These are phyloP conservation scores for Candida multigemmis DNA, from an alignment of 805 yeast genomes.

Conservation along the genomic window DNA sequence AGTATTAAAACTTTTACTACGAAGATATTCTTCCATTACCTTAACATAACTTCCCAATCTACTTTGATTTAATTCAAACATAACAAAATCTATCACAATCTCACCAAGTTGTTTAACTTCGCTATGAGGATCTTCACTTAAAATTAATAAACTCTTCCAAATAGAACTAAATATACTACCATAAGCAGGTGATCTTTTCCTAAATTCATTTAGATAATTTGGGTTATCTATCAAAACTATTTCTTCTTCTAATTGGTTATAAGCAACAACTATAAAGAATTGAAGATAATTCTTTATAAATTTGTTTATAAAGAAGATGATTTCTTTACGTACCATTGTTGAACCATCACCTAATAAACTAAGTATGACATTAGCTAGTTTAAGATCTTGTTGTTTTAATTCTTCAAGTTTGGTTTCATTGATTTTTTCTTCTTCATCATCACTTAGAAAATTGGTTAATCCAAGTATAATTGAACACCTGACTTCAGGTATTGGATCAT, in stretches of 20 bases:
- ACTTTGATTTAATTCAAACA: constrained; percentile 54
- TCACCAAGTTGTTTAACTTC: constrained; percentile 72
- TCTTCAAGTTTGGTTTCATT: constrained; percentile 33
- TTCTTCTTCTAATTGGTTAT: constrained; percentile 76
- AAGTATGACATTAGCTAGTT: constrained; percentile 59
- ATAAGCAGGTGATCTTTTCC: constrained; percentile 68
- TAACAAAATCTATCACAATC: constrained; percentile 64
- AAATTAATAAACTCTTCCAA: constrained; percentile 76
- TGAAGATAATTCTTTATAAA: constrained; percentile 61
- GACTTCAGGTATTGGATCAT: constrained; percentile 93
- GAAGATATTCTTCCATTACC: constrained; percentile 56
- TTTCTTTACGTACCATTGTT: constrained; percentile 78
- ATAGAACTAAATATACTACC: constrained; percentile 79
- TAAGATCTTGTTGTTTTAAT: constrained; percentile 58
- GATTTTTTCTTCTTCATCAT: constrained; percentile 9
- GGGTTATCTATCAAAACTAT: constrained; percentile 57
- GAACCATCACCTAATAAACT: constrained; percentile 79
- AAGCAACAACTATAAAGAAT: constrained; percentile 81
- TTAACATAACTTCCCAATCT: constrained; percentile 55
- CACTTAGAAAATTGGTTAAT: constrained; percentile 58
- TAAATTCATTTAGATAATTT: constrained; percentile 49
- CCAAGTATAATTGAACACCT: constrained; percentile 77
- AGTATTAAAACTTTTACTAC: constrained; percentile 42
- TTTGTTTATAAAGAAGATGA: constrained; percentile 66
- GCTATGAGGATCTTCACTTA: constrained; percentile 81